Evolutionary conservation across 1,284 basidiomycete species (phyloP).

Genomic region (Ustilago vetiveriae): DNA sequence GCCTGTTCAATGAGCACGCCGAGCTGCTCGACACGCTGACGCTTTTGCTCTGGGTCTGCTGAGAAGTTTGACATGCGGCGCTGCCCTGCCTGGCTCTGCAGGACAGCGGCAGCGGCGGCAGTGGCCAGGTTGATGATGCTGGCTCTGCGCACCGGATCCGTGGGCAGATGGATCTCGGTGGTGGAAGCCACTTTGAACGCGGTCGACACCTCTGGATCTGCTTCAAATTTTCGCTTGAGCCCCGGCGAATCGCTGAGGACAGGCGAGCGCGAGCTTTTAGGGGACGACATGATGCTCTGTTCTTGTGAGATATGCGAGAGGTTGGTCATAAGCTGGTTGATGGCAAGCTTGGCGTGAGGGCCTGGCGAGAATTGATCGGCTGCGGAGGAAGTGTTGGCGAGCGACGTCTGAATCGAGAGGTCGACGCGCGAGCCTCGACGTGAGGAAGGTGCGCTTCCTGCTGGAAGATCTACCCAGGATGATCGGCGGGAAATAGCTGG

Average conservation of each 20-base stretch:
- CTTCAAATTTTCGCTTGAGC: conserved; percentile 36
- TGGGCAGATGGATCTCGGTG: conserved; percentile 29
- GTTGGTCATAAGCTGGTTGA: conserved; percentile 30
- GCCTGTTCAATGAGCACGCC: conserved; percentile 44
- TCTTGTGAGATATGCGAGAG: conserved; percentile 22
- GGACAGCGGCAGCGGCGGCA: conserved; percentile 37
- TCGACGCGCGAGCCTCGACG: conserved; percentile 34
- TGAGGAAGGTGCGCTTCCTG: conserved; percentile 18
- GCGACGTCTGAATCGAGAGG: conserved; percentile 10
- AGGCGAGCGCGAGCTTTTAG: conserved; percentile 17
- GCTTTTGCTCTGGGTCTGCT: conserved; percentile 45
- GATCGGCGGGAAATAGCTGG: conserved; percentile 34
- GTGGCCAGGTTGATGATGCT: conserved; percentile 52
- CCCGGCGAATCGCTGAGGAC: conserved; percentile 5
- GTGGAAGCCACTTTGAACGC: conserved; percentile 22
- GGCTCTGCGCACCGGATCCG: conserved; percentile 32
- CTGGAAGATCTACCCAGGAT: conserved; percentile 33
- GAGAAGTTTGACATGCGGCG: conserved; percentile 26
- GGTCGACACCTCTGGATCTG: conserved; percentile 14
- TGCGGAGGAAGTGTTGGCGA: conserved; percentile 3
- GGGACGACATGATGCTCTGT: conserved; percentile 17
- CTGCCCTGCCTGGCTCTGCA: conserved; percentile 34
- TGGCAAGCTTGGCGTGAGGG: conserved; percentile 21
- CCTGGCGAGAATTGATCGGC: conserved; percentile 7
- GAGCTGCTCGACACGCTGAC: conserved; percentile 46